Evolutionary conservation across 176 grass and related monocot species (phyloP).

Genomic region (Sorghum bicolor): DNA sequence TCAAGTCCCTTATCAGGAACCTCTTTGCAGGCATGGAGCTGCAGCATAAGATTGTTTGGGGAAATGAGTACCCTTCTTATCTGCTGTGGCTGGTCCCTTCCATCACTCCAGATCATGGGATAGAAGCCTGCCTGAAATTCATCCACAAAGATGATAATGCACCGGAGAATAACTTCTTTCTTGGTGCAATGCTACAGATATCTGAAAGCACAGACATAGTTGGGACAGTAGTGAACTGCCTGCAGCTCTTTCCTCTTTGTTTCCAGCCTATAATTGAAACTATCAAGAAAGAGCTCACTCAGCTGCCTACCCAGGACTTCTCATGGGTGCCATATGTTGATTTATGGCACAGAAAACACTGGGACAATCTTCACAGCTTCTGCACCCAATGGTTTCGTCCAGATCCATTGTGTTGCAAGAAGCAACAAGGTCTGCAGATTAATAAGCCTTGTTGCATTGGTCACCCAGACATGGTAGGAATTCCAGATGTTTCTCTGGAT

Average conservation of each 20-base stretch:
- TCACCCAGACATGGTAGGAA: too few species aligned
- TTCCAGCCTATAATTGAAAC: background rate
- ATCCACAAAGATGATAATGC: too few species aligned
- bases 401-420: background rate
- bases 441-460: too few species aligned
- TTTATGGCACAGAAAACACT: background rate
- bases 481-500: background rate
- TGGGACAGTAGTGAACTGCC: background rate
- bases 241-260: background rate
- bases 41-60: background rate
- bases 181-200: background rate
- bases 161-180: background rate
- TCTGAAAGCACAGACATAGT: background rate
- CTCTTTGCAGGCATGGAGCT: background rate
- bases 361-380: background rate
- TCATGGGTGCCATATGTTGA: background rate
- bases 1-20: background rate
- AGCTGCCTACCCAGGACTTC: background rate
- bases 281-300: background rate
- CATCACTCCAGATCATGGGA: background rate
- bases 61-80: background rate
- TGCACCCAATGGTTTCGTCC: background rate
- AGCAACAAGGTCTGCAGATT: background rate
- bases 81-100: background rate
- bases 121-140: too few species aligned